Evolutionary conservation across 305 asterid genomes (phyloP).

Genomic region (Fraxinus sp.): DNA sequence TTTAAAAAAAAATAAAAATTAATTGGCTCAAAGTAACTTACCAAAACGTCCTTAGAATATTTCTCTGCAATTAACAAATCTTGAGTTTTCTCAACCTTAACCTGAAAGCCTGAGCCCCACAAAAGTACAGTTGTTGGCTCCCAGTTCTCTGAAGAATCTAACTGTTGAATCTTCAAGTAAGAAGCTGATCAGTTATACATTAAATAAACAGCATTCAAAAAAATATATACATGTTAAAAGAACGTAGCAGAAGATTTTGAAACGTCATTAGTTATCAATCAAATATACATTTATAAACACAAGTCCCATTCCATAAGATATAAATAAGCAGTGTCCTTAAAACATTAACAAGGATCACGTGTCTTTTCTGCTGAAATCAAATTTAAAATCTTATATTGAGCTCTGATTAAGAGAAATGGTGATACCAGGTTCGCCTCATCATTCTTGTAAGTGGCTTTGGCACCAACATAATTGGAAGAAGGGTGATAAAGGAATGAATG

Average conservation of each 20-base stretch:
- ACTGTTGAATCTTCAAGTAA: constrained; percentile 44
- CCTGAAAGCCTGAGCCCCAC: constrained; percentile 68
- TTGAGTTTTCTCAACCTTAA: constrained; percentile 64
- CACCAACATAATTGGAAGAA: not conserved
- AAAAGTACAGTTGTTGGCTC: constrained; percentile 63
- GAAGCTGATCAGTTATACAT: constrained; percentile 10
- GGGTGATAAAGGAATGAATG: not conserved
- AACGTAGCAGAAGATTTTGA: not conserved
- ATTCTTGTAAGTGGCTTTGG: not conserved
- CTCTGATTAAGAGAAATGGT: not conserved
- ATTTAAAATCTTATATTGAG: not conserved
- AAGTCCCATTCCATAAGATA: not conserved
- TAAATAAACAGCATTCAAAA: not conserved
- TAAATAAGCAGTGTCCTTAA: not conserved
- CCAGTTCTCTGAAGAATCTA: constrained; percentile 83
- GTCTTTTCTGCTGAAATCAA: not conserved
- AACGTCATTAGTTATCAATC: not conserved
- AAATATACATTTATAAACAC: not conserved
- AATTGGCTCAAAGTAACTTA: constrained; percentile 32
- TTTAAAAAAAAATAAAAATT: not conserved
- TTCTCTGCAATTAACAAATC: constrained; percentile 61
- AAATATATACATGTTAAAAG: not conserved
- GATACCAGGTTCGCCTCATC: not conserved
- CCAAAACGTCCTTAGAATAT: constrained; percentile 76
- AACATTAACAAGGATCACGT: not conserved